Percentiles rank a stretch among this genome's conserved stretches.
Conservation (phyloP, 306 rosid species). For the Cicer chorassanicum region DNA sequence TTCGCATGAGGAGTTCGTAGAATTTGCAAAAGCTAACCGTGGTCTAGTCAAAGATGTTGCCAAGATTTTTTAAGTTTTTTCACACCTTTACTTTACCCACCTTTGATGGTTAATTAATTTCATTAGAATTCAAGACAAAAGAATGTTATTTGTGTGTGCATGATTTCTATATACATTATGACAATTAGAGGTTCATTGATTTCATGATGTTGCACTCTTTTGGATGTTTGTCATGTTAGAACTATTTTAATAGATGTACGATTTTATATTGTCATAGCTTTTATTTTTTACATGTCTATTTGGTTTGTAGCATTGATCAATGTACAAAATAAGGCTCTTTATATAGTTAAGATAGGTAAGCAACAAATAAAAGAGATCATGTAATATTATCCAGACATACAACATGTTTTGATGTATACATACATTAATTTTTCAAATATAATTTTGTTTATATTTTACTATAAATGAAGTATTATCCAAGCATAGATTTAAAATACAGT, state of each 20-base stretch:
- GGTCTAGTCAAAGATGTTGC: constrained; percentile 74
- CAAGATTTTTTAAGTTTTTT: constrained; percentile 58
- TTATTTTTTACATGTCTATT: not conserved
- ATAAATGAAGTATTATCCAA: too few species aligned
- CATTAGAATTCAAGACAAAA: constrained; percentile 1
- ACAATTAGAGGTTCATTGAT: constrained; percentile 38
- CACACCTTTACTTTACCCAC: too few species aligned
- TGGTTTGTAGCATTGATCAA: not conserved
- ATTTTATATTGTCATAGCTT: not conserved
- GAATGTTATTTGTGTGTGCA: not conserved
- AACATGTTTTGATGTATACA: too few species aligned
- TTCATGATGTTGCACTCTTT: constrained; percentile 39
- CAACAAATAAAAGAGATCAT: not conserved
- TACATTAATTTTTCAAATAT: too few species aligned
- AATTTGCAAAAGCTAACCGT: constrained; percentile 65
- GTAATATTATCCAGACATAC: not conserved
- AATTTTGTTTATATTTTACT: too few species aligned
- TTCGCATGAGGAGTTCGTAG: constrained; percentile 62
- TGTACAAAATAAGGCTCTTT: not conserved
- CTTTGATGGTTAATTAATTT: constrained; percentile 30
- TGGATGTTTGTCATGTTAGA: constrained; percentile 32
- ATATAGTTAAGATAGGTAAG: not conserved
- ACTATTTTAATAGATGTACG: constrained; percentile 1
- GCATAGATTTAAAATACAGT: too few species aligned
- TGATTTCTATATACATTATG: constrained; percentile 40